Evolutionary conservation across 1,284 basidiomycete genomes (phyloP).

Genomic region (Acaromyces ingoldii): DNA sequence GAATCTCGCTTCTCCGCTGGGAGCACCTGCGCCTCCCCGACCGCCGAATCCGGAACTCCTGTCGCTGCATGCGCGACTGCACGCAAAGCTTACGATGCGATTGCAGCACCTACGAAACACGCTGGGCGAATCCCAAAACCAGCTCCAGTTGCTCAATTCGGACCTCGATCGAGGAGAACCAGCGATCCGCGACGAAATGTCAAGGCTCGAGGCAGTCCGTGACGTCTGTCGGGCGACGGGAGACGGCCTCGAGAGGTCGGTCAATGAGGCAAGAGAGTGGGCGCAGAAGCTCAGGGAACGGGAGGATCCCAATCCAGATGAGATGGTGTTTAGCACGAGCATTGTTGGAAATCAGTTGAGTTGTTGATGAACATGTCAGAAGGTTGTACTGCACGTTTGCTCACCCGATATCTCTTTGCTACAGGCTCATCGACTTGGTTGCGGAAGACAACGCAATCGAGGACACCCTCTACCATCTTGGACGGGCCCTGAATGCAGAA

Average conservation of each 20-base stretch:
- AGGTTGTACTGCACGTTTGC: not conserved
- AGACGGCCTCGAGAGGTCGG: slow-evolving; percentile 62
- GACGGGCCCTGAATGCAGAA: slow-evolving; percentile 84
- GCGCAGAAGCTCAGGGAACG: slow-evolving; percentile 57
- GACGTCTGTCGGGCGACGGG: slow-evolving; percentile 80
- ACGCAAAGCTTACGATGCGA: slow-evolving; percentile 68
- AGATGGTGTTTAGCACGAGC: slow-evolving; percentile 35
- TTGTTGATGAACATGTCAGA: too few relatives aligned
- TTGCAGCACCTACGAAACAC: slow-evolving; percentile 64
- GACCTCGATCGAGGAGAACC: slow-evolving; percentile 84
- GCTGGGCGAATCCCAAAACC: slow-evolving; percentile 63
- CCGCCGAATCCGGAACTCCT: slow-evolving; percentile 70
- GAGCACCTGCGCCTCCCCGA: slow-evolving; percentile 70
- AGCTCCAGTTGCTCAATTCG: slow-evolving; percentile 70
- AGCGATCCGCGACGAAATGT: slow-evolving; percentile 91
- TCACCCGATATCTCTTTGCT: not conserved
- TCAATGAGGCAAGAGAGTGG: slow-evolving; percentile 64
- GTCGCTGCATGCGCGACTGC: slow-evolving; percentile 73
- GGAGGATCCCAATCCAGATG: slow-evolving; percentile 32
- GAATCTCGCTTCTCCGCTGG: too few relatives aligned
- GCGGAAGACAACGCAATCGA: slow-evolving; percentile 99
- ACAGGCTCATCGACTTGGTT: slow-evolving; percentile 82
- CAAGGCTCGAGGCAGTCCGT: slow-evolving; percentile 85
- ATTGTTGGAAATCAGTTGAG: slow-evolving; percentile 54
- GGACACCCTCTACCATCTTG: slow-evolving; percentile 95